Percentiles rank a stretch among this genome's conserved stretches.
These are phyloP conservation scores for Elsinoe ampelina DNA, from an alignment of 2,329 filamentous ascomycete species.

Conservation along the genomic window DNA sequence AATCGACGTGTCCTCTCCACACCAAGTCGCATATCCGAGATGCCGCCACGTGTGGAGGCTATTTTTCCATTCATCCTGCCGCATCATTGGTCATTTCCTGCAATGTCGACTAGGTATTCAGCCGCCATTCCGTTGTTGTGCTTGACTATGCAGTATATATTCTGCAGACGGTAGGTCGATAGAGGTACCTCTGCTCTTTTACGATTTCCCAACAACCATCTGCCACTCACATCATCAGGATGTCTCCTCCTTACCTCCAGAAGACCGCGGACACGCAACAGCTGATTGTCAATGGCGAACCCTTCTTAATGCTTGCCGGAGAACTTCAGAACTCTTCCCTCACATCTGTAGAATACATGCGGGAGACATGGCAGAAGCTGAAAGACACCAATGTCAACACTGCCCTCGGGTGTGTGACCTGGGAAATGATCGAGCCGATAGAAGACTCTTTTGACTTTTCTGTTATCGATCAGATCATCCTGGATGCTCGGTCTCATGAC, in stretches of 20 bases:
- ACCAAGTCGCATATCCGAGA: too few relatives aligned
- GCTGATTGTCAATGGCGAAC: constrained; percentile 36
- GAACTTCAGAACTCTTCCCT: constrained; percentile 43
- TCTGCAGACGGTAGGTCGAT: too few relatives aligned
- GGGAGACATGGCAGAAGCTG: constrained; percentile 36
- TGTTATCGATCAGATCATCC: constrained; percentile 34
- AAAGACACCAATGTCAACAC: constrained; percentile 36
- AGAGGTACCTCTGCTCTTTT: too few relatives aligned
- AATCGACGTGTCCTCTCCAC: too few relatives aligned
- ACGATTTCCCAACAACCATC: too few relatives aligned
- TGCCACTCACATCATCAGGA: not conserved
- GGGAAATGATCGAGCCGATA: constrained; percentile 40
- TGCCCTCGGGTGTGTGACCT: constrained; percentile 36
- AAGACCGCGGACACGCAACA: constrained; percentile 24
- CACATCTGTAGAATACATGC: constrained; percentile 38
- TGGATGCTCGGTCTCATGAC: constrained; percentile 30
- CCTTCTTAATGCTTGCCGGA: constrained; percentile 37
- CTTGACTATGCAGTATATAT: too few relatives aligned
- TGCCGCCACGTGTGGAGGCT: too few relatives aligned
- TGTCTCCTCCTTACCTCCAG: constrained; percentile 15
- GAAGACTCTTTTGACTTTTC: constrained; percentile 37
- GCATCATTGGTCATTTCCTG: too few relatives aligned
- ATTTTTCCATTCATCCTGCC: too few relatives aligned
- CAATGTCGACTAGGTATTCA: too few relatives aligned
- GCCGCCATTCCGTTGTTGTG: too few relatives aligned